These are phyloP conservation scores for Paecilomyces niveus DNA, from an alignment of 2,329 filamentous ascomycete genomes.

Conservation along the genomic window DNA sequence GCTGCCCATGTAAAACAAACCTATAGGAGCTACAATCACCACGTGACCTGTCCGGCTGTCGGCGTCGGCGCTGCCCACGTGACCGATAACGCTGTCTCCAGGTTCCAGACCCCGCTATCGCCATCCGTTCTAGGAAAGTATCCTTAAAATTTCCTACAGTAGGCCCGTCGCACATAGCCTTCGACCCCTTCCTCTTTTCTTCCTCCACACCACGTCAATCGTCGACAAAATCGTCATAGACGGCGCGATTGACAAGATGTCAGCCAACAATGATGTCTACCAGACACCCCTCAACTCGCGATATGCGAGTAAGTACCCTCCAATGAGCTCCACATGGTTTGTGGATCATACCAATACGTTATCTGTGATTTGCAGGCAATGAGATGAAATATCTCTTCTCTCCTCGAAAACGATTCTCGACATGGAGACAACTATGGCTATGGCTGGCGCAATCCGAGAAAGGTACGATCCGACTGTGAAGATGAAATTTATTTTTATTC, in stretches of 20 bases:
- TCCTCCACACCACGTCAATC: slow-evolving; percentile 11
- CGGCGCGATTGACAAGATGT: slow-evolving; percentile 20
- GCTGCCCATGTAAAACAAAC: no score
- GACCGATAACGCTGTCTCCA: slow-evolving; percentile 22
- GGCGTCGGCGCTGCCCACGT: slow-evolving; percentile 24
- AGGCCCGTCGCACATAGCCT: slow-evolving; percentile 14
- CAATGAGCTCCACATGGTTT: slow-evolving; percentile 5
- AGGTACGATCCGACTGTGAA: slow-evolving; percentile 16
- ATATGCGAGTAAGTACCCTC: slow-evolving; percentile 54
- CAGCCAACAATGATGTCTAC: slow-evolving; percentile 47
- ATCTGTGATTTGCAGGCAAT: slow-evolving; percentile 22
- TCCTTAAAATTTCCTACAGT: slow-evolving; percentile 26
- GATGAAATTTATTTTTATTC: not conserved
- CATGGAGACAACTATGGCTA: slow-evolving; percentile 81
- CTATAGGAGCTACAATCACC: no score
- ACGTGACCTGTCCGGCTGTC: not conserved
- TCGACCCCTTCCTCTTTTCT: slow-evolving; percentile 7
- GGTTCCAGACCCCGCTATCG: slow-evolving; percentile 20
- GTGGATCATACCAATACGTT: not conserved
- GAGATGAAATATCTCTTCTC: slow-evolving; percentile 79
- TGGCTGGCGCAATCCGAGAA: slow-evolving; percentile 75
- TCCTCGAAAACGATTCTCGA: slow-evolving; percentile 64
- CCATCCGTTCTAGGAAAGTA: not conserved
- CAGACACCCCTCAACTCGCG: slow-evolving; percentile 64
- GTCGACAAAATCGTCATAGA: not conserved